Evolutionary conservation across 2,329 filamentous ascomycete genomes (phyloP).

Genomic region (Colletotrichum incanum): DNA sequence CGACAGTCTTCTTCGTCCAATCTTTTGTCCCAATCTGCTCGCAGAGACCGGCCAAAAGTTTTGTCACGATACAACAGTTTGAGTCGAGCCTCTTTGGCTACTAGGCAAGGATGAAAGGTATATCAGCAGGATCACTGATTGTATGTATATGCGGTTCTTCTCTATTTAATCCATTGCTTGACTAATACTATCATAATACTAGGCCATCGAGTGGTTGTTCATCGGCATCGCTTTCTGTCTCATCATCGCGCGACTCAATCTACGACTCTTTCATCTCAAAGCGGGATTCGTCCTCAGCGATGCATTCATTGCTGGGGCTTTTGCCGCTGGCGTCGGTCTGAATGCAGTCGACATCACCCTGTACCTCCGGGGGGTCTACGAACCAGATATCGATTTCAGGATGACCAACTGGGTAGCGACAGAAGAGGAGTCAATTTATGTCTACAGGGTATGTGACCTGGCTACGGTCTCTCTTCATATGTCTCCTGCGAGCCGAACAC

Average conservation of each 20-base stretch:
- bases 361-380: not conserved
- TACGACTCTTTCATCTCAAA: not conserved
- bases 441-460: not conserved
- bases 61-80: not conserved
- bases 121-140: not conserved
- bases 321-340: not conserved
- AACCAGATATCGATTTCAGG: not conserved
- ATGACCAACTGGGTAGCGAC: conserved; percentile 1
- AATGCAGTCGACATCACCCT: not conserved
- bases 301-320: conserved; percentile 2
- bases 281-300: not conserved
- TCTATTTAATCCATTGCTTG: too few species aligned
- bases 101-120: not conserved
- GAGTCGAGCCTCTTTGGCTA: not conserved
- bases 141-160: not conserved
- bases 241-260: not conserved
- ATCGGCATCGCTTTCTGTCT: not conserved
- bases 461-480: not conserved
- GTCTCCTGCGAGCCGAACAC: not conserved
- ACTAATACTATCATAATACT: not conserved
- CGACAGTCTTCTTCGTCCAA: too few species aligned
- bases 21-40: not conserved
- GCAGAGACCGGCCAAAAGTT: not conserved
- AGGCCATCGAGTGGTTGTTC: conserved; percentile 3
- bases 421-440: not conserved